phyloP scores from a whole-genome alignment of 2,329 filamentous ascomycete genomes.

The Cryphonectria nitschkei region DNA sequence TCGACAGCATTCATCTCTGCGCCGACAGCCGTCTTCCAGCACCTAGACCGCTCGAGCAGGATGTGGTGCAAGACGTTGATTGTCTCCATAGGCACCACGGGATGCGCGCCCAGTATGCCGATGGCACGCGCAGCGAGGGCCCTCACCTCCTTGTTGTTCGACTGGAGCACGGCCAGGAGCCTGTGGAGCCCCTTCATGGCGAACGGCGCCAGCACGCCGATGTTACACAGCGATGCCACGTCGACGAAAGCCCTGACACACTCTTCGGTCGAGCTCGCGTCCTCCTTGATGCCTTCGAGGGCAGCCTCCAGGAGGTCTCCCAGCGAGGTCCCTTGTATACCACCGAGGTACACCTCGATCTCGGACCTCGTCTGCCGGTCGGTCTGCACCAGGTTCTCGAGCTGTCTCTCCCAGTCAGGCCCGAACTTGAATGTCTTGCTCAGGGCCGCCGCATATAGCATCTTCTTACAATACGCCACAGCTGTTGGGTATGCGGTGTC shows the following conservation, averaged over 20 bases:
- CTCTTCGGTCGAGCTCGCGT: slow-evolving; percentile 48
- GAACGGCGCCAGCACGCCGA: slow-evolving; percentile 39
- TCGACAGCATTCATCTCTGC: slow-evolving; percentile 50
- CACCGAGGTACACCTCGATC: slow-evolving; percentile 58
- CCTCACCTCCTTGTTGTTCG: slow-evolving; percentile 73
- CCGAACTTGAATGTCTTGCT: slow-evolving; percentile 60
- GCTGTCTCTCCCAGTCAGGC: slow-evolving; percentile 81
- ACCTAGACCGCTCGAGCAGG: slow-evolving; percentile 55
- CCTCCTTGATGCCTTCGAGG: slow-evolving; percentile 59
- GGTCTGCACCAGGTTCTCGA: slow-evolving; percentile 73
- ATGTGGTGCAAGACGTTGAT: slow-evolving; percentile 39
- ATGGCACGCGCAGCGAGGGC: slow-evolving; percentile 69
- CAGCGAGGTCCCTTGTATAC: slow-evolving; percentile 44
- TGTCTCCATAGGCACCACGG: slow-evolving; percentile 33
- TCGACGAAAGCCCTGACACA: slow-evolving; percentile 59
- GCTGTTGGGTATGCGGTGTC: slow-evolving; percentile 68
- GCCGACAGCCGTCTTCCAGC: slow-evolving; percentile 56
- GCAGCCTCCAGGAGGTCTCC: slow-evolving; percentile 55
- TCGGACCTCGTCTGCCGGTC: slow-evolving; percentile 66
- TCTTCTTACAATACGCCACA: slow-evolving; percentile 66
- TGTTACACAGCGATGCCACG: slow-evolving; percentile 53
- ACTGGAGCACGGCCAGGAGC: slow-evolving; percentile 65
- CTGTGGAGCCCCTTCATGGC: slow-evolving; percentile 53
- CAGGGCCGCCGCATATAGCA: slow-evolving; percentile 55
- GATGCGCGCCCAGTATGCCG: slow-evolving; percentile 77